Evolutionary conservation across 2,329 filamentous ascomycete genomes (phyloP).

Genomic region (Penicillium sp.): DNA sequence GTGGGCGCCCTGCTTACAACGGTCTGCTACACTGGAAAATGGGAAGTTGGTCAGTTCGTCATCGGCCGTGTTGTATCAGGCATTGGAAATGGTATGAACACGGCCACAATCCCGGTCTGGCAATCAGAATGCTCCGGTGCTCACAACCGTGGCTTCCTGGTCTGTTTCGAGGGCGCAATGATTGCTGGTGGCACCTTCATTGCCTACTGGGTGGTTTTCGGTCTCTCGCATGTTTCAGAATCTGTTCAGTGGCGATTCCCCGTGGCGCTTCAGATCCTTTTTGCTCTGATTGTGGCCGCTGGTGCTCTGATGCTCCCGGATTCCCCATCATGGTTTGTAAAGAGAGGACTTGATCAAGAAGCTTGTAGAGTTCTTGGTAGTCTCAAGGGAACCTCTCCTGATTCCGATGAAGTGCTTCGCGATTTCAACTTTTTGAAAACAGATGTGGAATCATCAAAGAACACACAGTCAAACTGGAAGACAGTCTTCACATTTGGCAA

Average conservation of each 20-base stretch:
- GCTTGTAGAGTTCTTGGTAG: conserved; percentile 53
- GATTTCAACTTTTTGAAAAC: conserved; percentile 48
- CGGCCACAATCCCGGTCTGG: conserved; percentile 38
- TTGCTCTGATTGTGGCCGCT: conserved; percentile 33
- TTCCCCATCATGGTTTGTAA: conserved; percentile 58
- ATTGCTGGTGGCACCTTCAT: conserved; percentile 29
- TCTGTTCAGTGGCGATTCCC: conserved; percentile 46
- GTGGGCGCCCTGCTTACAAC: conserved; percentile 27
- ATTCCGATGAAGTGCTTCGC: conserved; percentile 35
- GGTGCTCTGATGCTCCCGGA: conserved; percentile 49
- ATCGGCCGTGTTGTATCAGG: conserved; percentile 36
- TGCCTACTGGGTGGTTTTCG: conserved; percentile 33
- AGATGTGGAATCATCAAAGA: conserved; percentile 41
- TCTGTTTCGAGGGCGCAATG: conserved; percentile 28
- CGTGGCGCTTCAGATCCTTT: conserved; percentile 48
- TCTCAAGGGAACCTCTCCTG: conserved; percentile 43
- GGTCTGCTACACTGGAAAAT: conserved; percentile 15
- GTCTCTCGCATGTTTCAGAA: conserved; percentile 29
- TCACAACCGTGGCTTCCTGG: conserved; percentile 29
- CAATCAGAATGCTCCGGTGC: conserved; percentile 36
- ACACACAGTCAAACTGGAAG: background rate
- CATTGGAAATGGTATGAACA: conserved; percentile 35
- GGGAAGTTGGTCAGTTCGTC: conserved; percentile 41
- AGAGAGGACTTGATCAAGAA: conserved; percentile 53
- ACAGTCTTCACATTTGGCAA: background rate